phyloP scores from a whole-genome alignment of 2,329 filamentous ascomycete genomes.

The Pleurostoma richardsiae region DNA sequence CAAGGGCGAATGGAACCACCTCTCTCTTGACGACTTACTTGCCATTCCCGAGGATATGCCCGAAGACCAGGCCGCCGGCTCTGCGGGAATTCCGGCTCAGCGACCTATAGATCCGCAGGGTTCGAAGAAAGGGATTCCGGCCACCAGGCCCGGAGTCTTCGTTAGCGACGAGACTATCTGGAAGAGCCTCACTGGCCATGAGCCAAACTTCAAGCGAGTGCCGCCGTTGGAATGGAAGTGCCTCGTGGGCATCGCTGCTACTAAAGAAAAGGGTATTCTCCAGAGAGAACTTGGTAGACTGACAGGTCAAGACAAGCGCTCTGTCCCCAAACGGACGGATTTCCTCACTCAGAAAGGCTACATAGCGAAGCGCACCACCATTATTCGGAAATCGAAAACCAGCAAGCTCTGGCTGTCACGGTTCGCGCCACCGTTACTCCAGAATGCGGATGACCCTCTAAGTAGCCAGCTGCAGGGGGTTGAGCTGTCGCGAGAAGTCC shows the following conservation, averaged over 20 bases:
- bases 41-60: constrained; percentile 25
- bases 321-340: constrained; percentile 57
- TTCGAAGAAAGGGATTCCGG: constrained; percentile 2
- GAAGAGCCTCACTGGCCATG: constrained; percentile 55
- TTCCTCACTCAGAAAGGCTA: constrained; percentile 56
- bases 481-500: constrained; percentile 22
- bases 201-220: constrained; percentile 51
- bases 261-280: constrained; percentile 48
- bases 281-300: constrained; percentile 55
- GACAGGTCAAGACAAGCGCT: constrained; percentile 58
- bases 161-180: constrained; percentile 53
- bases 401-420: constrained; percentile 57
- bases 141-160: constrained; percentile 30
- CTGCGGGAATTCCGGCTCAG: constrained; percentile 1
- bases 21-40: constrained; percentile 33
- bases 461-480: constrained; percentile 14
- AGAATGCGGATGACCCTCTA: constrained; percentile 19
- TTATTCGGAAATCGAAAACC: constrained; percentile 54
- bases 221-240: constrained; percentile 56
- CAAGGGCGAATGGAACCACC: constrained; percentile 26
- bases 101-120: not conserved
- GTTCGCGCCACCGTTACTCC: constrained; percentile 43
- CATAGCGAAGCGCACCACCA: constrained; percentile 54
- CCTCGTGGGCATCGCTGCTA: constrained; percentile 52
- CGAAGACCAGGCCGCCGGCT: not conserved